phyloP scores from a whole-genome alignment of 148 eudicot species.

The Linanthus parryae region DNA sequence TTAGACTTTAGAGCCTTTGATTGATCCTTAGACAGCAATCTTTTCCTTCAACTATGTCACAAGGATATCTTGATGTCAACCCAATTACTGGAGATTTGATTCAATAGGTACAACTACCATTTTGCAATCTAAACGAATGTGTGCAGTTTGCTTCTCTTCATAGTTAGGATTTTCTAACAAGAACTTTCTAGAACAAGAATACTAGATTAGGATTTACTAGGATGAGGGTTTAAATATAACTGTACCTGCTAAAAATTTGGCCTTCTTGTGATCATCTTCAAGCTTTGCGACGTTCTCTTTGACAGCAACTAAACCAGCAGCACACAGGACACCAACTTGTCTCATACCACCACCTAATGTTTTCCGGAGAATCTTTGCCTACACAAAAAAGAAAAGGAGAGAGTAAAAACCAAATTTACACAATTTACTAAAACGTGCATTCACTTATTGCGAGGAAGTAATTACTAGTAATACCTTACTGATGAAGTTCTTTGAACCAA shows the following conservation, averaged over 20 bases:
- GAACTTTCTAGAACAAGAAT: background rate
- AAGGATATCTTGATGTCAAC: too few relatives aligned
- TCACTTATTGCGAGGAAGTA: too few relatives aligned
- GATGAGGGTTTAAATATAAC: background rate
- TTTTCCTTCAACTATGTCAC: too few relatives aligned
- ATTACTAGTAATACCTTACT: conserved; percentile 38
- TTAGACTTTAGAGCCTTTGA: too few relatives aligned
- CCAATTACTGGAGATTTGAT: too few relatives aligned
- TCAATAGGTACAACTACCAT: too few relatives aligned
- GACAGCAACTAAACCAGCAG: conserved; percentile 89
- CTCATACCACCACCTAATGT: conserved; percentile 98
- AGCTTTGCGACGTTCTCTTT: conserved; percentile 74
- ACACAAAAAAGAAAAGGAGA: conserved; percentile 2
- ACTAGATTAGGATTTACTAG: background rate
- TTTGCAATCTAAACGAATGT: too few relatives aligned
- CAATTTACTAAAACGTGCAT: too few relatives aligned
- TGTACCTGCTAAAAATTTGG: conserved; percentile 81
- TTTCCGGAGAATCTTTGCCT: conserved; percentile 82
- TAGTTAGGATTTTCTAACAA: background rate
- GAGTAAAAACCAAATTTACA: too few relatives aligned
- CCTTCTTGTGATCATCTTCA: conserved; percentile 71
- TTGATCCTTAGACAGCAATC: too few relatives aligned
- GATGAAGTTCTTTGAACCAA: conserved; percentile 75
- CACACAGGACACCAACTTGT: conserved; percentile 83
- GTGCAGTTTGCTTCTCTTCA: too few relatives aligned